Evolutionary conservation across 2,329 filamentous ascomycete genomes (phyloP).

Genomic region (Juglanconis oblonga): DNA sequence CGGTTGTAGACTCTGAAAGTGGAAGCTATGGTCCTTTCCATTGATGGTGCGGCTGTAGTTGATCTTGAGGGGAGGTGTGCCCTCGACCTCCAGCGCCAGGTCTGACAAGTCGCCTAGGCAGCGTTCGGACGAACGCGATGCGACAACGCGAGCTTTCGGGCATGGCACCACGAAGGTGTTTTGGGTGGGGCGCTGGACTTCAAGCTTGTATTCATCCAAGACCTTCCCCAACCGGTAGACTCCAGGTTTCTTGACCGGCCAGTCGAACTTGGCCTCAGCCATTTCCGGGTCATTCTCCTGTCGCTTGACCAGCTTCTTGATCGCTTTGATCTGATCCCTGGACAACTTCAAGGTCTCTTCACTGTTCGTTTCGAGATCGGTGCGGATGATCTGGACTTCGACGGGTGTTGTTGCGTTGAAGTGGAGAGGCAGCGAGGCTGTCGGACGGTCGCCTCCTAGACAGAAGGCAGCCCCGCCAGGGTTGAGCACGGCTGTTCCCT

Average conservation of each 20-base stretch:
- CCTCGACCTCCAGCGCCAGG: conserved; percentile 76
- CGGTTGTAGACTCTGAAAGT: conserved; percentile 90
- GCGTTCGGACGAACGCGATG: conserved; percentile 60
- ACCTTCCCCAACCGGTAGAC: conserved; percentile 84
- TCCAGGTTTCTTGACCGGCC: conserved; percentile 79
- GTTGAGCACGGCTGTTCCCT: conserved; percentile 89
- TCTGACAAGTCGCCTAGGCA: conserved; percentile 89
- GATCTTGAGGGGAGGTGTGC: conserved; percentile 87
- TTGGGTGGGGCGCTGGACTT: conserved; percentile 73
- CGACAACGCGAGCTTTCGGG: conserved; percentile 72
- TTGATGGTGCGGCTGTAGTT: conserved; percentile 90
- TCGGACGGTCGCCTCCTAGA: conserved; percentile 60
- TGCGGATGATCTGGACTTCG: conserved; percentile 81
- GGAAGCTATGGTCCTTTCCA: conserved; percentile 75
- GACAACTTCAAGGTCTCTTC: conserved; percentile 79
- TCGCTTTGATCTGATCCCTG: conserved; percentile 68
- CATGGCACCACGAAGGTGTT: conserved; percentile 85
- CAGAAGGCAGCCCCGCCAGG: conserved; percentile 80
- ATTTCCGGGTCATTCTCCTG: conserved; percentile 61
- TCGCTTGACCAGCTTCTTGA: conserved; percentile 66
- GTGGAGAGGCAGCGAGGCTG: conserved; percentile 72
- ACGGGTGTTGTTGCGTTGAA: conserved; percentile 93
- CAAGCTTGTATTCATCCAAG: conserved; percentile 88
- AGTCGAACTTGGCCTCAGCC: conserved; percentile 65
- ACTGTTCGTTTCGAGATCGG: conserved; percentile 76